These are phyloP conservation scores for Annulohypoxylon maeteangense DNA, from an alignment of 495 filamentous ascomycete genomes.

Conservation along the genomic window DNA sequence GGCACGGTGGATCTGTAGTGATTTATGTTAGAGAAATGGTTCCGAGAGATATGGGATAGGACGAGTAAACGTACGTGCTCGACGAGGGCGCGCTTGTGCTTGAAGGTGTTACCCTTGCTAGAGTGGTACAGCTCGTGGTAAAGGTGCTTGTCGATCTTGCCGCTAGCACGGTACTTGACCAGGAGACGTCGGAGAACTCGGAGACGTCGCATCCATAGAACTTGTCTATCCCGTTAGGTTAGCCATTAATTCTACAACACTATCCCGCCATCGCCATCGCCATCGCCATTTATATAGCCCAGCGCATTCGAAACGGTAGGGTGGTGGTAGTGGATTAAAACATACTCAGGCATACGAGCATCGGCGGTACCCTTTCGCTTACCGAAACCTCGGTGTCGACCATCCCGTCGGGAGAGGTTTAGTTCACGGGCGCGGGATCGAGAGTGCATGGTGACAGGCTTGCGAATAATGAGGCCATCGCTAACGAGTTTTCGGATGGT, in stretches of 20 bases:
- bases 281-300: background rate
- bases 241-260: background rate
- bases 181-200: slow-evolving; percentile 98
- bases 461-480: slow-evolving; percentile 99
- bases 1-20: slow-evolving; percentile 94
- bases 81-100: slow-evolving; percentile 99
- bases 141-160: slow-evolving; percentile 99
- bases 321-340: slow-evolving; percentile 20
- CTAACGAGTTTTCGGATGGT: slow-evolving; percentile 99
- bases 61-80: slow-evolving; percentile 86
- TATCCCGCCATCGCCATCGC: background rate
- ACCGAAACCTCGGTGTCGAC: slow-evolving; percentile 97
- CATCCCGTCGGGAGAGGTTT: slow-evolving; percentile 87
- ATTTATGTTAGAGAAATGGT: slow-evolving; percentile 34
- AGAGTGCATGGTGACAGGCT: slow-evolving; percentile 99
- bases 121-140: slow-evolving; percentile 99
- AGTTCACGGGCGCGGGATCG: slow-evolving; percentile 92
- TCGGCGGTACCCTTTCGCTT: slow-evolving; percentile 99
- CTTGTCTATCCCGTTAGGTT: slow-evolving; percentile 68
- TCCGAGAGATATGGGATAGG: background rate
- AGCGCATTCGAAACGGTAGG: background rate
- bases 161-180: slow-evolving; percentile 98
- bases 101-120: slow-evolving; percentile 99
- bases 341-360: slow-evolving; percentile 98
- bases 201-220: slow-evolving; percentile 99